Conservation (phyloP, 2,329 filamentous ascomycete species). For the Ophiostoma triangulosporum region DNA sequence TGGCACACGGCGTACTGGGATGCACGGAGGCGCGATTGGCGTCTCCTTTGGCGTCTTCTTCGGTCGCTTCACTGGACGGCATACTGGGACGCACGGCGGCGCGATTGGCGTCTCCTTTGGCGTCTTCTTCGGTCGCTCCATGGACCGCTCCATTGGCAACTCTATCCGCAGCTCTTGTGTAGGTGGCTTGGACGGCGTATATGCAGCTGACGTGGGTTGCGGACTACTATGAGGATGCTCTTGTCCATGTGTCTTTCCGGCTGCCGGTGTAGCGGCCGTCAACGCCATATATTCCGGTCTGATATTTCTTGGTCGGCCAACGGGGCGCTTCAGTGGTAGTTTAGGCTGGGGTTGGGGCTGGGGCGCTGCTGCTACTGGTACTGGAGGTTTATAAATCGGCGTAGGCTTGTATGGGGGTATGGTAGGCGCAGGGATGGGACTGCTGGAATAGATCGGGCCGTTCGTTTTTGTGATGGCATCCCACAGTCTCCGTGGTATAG, state of each 20-base stretch:
- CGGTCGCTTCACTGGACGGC: no score
- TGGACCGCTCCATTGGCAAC: no score
- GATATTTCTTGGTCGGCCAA: neutral
- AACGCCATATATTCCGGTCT: neutral
- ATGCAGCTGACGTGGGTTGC: neutral
- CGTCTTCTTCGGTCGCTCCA: no score
- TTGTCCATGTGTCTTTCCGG: neutral
- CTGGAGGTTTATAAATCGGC: neutral
- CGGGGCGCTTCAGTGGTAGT: neutral
- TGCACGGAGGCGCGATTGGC: neutral
- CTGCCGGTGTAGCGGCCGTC: neutral
- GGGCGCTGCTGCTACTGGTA: no score
- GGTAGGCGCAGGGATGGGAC: neutral
- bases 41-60: neutral
- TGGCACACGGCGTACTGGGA: no score
- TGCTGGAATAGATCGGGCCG: neutral
- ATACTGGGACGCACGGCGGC: neutral
- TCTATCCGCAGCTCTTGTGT: neutral
- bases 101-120: neutral
- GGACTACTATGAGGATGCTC: neutral
- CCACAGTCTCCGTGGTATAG: neutral
- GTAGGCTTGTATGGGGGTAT: neutral
- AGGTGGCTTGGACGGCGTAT: neutral
- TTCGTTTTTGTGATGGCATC: neutral
- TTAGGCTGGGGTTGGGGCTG: no score